Evolutionary conservation across 192 early-diverging fungal genomes (phyloP).

Genomic region (Backusella luteola): DNA sequence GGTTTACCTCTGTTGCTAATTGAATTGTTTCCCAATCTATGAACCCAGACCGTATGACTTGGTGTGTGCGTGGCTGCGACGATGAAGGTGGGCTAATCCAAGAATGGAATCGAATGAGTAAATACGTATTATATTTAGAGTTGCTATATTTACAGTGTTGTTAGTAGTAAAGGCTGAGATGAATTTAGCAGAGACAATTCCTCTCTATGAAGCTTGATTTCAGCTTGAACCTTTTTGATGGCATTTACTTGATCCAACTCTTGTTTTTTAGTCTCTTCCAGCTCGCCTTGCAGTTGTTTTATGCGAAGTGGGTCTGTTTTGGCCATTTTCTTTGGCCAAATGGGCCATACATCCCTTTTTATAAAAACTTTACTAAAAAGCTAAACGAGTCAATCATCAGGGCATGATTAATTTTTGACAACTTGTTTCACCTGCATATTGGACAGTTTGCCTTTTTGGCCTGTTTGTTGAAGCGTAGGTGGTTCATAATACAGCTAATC

Average conservation of each 20-base stretch:
- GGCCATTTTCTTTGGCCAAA: not conserved
- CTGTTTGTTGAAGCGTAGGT: not conserved
- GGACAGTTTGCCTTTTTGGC: not conserved
- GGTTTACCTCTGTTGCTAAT: not conserved
- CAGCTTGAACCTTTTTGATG: not conserved
- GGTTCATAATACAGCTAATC: constrained; percentile 5
- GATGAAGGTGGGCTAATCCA: not conserved
- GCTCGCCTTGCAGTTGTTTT: not conserved
- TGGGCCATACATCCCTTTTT: not conserved
- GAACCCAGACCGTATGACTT: not conserved
- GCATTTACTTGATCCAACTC: not conserved
- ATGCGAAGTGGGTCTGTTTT: not conserved
- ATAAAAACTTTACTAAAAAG: not conserved
- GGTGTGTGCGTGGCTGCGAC: not conserved
- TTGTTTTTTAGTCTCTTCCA: not conserved
- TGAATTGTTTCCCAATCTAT: not conserved
- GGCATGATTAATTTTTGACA: not conserved
- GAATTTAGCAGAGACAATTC: not conserved
- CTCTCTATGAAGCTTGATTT: not conserved
- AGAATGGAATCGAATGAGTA: too few species aligned
- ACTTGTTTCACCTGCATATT: not conserved
- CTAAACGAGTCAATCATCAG: not conserved
- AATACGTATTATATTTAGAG: not conserved
- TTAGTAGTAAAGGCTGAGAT: not conserved
- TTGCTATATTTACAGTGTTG: not conserved